Evolutionary conservation across 2,329 filamentous ascomycete genomes (phyloP).

Genomic region (Fusarium stilboides): DNA sequence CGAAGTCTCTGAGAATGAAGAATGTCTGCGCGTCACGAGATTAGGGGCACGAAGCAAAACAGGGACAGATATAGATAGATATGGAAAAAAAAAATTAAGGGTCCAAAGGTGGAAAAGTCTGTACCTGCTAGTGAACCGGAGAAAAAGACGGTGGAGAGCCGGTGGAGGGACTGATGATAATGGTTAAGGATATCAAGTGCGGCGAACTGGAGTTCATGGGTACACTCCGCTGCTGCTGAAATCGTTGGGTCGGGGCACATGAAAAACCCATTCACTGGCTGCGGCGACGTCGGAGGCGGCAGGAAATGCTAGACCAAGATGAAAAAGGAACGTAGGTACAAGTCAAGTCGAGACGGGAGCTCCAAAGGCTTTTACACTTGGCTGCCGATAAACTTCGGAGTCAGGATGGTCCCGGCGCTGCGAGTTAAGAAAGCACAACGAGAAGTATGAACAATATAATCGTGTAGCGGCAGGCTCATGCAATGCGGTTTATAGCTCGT

Average conservation of each 20-base stretch:
- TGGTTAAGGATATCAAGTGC: slow-evolving; percentile 42
- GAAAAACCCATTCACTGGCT: slow-evolving; percentile 34
- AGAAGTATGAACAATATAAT: slow-evolving; percentile 18
- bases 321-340: slow-evolving; percentile 28
- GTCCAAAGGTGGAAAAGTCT: slow-evolving; percentile 34
- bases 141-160: slow-evolving; percentile 49
- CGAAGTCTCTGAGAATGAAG: slow-evolving; percentile 31
- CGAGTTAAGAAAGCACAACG: slow-evolving; percentile 11
- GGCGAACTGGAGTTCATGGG: slow-evolving; percentile 30
- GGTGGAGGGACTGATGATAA: slow-evolving; percentile 42
- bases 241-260: slow-evolving; percentile 40
- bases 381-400: slow-evolving; percentile 35
- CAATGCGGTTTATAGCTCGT: slow-evolving; percentile 19
- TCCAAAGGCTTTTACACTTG: slow-evolving; percentile 23
- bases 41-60: slow-evolving; percentile 33
- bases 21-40: slow-evolving; percentile 45
- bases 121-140: slow-evolving; percentile 44
- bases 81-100: slow-evolving; percentile 27
- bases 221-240: slow-evolving; percentile 32
- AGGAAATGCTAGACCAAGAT: slow-evolving; percentile 16
- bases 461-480: slow-evolving; percentile 17
- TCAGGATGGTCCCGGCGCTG: slow-evolving; percentile 19
- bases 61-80: slow-evolving; percentile 33
- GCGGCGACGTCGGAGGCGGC: slow-evolving; percentile 34
- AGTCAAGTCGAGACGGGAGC: slow-evolving; percentile 9